Evolutionary conservation across 2,329 filamentous ascomycete genomes (phyloP), one percentile per base, ranked within the genome.

Genomic region (Trichoderma sp.): DNA sequence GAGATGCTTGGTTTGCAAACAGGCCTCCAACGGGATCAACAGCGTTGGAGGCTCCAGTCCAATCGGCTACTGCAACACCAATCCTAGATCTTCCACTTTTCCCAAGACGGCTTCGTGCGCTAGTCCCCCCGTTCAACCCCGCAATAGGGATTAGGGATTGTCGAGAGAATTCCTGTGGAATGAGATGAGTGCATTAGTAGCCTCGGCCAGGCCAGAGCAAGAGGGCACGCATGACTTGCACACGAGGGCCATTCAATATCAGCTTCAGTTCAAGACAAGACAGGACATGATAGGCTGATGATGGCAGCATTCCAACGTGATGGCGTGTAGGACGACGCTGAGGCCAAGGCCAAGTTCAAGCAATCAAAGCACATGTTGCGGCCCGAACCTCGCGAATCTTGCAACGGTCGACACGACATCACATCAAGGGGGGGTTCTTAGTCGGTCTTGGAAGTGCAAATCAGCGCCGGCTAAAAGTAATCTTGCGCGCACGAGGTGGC

Each of bases 11-110:
- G 8, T 13, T 53, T 53, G 13, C 53, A 32, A 39, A 43, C 34
- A 67, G 64, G 64, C 64, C 64, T 67, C 64, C 64, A 67, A 67
- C 32, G 64, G 30, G 64, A 67, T 57, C 50, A 67, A 8, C 64
- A 57, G 11, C 64, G 39, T n/a, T 43, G 39, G 36, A 43, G 39
- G 7, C 39, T 43, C 39, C 39, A 43, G 32, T 57, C 64, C 50
- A 67, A 67, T 67, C 64, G 64, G 64, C 64, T 67, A 30, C 30
- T 59, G 28, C 57, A 59, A 23, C 17, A 32, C 12, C 32, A 26
- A 58, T 58, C 53, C 50, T 26, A 43, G 62, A 65, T 65, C 62
- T 53, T 65, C 62, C 62, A 65, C 62, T 65, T 65, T 64, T 65
- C 64, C 53, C 50, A 67, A 26, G 50, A 67, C 64, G 50, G 64